These are phyloP conservation scores for Picea abies DNA, from an alignment of 83 land plant species.

Conservation along the genomic window DNA sequence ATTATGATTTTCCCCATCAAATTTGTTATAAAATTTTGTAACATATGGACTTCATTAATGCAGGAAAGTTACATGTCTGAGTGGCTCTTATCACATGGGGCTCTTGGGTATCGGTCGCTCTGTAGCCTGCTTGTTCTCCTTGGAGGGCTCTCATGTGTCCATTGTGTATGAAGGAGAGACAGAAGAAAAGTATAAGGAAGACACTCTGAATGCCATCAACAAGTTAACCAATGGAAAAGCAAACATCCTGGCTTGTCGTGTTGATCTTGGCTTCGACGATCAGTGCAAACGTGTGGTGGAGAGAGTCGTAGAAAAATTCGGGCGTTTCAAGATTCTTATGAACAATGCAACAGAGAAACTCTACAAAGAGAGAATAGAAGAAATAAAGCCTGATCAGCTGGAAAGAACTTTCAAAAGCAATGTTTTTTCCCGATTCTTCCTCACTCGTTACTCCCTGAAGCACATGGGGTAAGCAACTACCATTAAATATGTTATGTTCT, in stretches of 20 bases:
- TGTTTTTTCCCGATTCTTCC: slow-evolving; percentile 12
- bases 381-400: slow-evolving; percentile 5
- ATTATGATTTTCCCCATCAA: background rate
- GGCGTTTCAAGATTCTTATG: slow-evolving; percentile 9
- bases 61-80: background rate
- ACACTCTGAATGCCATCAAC: background rate
- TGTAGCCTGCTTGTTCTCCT: slow-evolving; percentile 6
- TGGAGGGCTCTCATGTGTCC: slow-evolving; percentile 27
- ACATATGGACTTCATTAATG: background rate
- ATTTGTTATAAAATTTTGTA: background rate
- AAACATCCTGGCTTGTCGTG: background rate
- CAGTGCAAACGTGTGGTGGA: background rate
- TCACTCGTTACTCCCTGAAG: background rate
- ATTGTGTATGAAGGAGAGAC: slow-evolving; percentile 23
- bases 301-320: background rate
- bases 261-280: background rate
- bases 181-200: slow-evolving; percentile 27
- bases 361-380: background rate
- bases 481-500: background rate
- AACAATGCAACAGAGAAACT: slow-evolving; percentile 17
- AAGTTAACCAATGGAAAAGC: background rate
- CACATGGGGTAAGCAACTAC: background rate
- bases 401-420: slow-evolving; percentile 19
- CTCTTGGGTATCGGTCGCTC: slow-evolving; percentile 26
- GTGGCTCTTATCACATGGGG: slow-evolving; percentile 28